Evolutionary conservation across 176 grass and related monocot genomes (phyloP).

Genomic region (Paspalum vaginatum): DNA sequence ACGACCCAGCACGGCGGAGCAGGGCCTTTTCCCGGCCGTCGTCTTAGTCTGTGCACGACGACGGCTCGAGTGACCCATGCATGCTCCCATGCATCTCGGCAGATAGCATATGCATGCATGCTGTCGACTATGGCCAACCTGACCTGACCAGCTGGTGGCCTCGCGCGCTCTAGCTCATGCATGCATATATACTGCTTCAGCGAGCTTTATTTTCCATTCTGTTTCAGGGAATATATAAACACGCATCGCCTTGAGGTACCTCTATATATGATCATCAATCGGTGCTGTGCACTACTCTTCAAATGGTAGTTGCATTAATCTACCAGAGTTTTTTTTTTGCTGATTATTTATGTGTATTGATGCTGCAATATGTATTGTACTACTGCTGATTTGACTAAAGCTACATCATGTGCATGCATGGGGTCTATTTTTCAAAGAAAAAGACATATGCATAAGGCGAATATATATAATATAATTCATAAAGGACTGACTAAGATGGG

Average conservation of each 20-base stretch:
- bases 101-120: too few species aligned
- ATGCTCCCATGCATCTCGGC: background rate
- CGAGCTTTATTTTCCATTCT: background rate
- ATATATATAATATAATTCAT: slow-evolving; percentile 8
- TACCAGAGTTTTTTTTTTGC: background rate
- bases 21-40: slow-evolving; percentile 4
- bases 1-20: slow-evolving; percentile 23
- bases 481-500: slow-evolving; percentile 31
- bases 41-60: slow-evolving; percentile 3
- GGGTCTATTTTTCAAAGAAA: slow-evolving; percentile 4
- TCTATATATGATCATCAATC: background rate
- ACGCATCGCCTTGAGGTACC: background rate
- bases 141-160: background rate
- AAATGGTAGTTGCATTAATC: slow-evolving; percentile 20
- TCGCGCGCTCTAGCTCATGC: background rate
- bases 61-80: background rate
- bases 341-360: background rate
- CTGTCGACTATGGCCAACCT: too few species aligned
- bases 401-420: background rate
- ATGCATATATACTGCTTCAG: background rate
- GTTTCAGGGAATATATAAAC: background rate
- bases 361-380: background rate
- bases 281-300: background rate
- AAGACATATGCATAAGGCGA: background rate
- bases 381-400: slow-evolving; percentile 14